Base-by-base conservation (phyloP, 2,329 filamentous ascomycete genomes). In the Trichoderma sp. region DNA sequence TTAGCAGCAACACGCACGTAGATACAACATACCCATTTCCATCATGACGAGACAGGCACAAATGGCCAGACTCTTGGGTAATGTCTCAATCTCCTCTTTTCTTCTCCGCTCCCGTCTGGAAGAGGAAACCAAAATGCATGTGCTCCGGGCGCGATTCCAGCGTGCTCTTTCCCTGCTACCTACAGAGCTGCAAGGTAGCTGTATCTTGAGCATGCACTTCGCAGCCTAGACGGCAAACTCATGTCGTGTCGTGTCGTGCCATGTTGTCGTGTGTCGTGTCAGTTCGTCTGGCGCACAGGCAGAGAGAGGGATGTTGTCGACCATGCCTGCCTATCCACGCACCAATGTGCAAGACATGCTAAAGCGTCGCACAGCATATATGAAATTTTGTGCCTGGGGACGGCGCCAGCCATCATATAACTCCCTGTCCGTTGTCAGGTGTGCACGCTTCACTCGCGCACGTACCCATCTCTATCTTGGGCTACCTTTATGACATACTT, bases 281-380 rank as follows among this genome's bases (percentile, higher is more conserved):
- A 66, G 43, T 14, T 16, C 39, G n/a, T 43, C 43, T 30, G 52
- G 52, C 28, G 61, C 61, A 55, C 21, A 51, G 13, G 52, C 52
- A 24, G 13, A 54, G 32, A 24, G 13, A 54, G 32, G 55, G 61
- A 55, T 28, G 46, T 24, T 49, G 51, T 54, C 26, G 34, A 43
- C 51, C 13, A 24, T 46, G 26, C 24, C 37, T 49, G 52, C 52
- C 52, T 66, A 56, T 49, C 34, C 37, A 66, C 52, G 26, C 28
- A 49, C 54, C 26, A 21, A 54, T 56, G 61, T 56, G 37, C 61
- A 58, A 55, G 51, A 55, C 26, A 66, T 32, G 56, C 56, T 32
- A 34, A 32, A 34, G 34, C 37, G 61, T 66, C 52, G 61, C 61
- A 66, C 61, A 66, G 26, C 61, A 66, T 66, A 66, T 66, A 43